Evolutionary conservation across 2,329 filamentous ascomycete species (phyloP).

Genomic region (Arthrocladium fulminans): DNA sequence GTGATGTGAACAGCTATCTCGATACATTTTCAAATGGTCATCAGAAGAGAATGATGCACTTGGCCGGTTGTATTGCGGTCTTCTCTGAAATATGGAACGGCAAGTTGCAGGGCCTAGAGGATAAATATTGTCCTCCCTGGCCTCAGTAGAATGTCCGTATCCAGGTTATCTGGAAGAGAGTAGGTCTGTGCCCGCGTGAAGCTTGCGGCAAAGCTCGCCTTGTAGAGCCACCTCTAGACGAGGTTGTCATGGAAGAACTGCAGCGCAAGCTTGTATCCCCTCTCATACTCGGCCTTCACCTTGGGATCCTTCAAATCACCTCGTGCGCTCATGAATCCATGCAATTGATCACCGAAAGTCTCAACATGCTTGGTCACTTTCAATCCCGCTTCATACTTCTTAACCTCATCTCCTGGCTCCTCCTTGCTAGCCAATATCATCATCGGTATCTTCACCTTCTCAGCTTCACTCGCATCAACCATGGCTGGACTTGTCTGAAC

Average conservation of each 20-base stretch:
- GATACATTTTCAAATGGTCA: too few species aligned
- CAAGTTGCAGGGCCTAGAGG: too few species aligned
- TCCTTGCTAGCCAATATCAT: constrained; percentile 50
- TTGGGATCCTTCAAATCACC: constrained; percentile 32
- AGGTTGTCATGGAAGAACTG: constrained; percentile 36
- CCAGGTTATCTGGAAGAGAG: too few species aligned
- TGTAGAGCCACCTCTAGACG: too few species aligned
- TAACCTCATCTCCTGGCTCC: constrained; percentile 43
- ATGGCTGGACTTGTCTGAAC: constrained; percentile 52
- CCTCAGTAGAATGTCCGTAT: too few species aligned
- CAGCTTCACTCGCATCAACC: constrained; percentile 50
- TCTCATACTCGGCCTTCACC: constrained; percentile 36
- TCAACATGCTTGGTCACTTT: constrained; percentile 34
- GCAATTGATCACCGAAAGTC: constrained; percentile 36
- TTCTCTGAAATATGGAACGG: too few species aligned
- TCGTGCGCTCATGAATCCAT: constrained; percentile 41
- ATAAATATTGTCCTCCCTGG: too few species aligned
- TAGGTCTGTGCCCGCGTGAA: too few species aligned
- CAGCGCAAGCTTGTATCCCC: constrained; percentile 33
- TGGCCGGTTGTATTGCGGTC: too few species aligned
- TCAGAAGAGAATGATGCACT: too few species aligned
- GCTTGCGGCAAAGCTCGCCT: too few species aligned
- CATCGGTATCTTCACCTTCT: constrained; percentile 48
- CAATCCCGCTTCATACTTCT: constrained; percentile 32
- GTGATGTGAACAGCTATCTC: too few species aligned